A percentile compares a stretch with the other conserved stretches of the same genome.
phyloP scores from a whole-genome alignment of 148 eudicot species.

The Heliosperma pusillum region DNA sequence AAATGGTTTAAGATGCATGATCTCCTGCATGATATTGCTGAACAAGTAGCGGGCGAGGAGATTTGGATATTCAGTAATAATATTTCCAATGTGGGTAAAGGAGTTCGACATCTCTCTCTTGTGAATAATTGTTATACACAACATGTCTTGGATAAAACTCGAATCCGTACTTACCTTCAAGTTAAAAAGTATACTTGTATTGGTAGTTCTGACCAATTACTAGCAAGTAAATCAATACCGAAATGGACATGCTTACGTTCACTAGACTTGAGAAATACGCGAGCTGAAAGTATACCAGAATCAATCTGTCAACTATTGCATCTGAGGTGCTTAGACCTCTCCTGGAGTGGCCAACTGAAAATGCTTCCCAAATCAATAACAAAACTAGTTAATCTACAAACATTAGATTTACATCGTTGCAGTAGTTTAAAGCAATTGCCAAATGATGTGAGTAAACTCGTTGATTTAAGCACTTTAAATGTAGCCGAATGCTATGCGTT shows the following conservation, averaged over 20 bases:
- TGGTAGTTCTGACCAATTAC: not conserved
- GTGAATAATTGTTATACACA: slow-evolving; percentile 1
- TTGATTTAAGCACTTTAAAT: slow-evolving; percentile 3
- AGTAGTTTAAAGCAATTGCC: slow-evolving; percentile 13
- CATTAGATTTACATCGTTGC: slow-evolving; percentile 10
- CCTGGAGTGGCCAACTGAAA: slow-evolving; percentile 1
- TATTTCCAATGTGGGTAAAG: not conserved
- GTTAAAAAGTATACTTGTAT: not conserved
- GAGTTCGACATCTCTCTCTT: not conserved
- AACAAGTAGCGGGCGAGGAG: slow-evolving; percentile 4
- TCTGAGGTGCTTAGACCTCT: slow-evolving; percentile 19
- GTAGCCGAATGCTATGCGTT: not conserved
- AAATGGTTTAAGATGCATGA: slow-evolving; percentile 1
- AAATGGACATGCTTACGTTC: slow-evolving; percentile 17
- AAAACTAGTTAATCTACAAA: slow-evolving; percentile 25
- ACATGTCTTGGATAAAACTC: not conserved
- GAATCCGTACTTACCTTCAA: slow-evolving; percentile 10
- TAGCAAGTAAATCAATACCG: not conserved
- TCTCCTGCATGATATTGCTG: slow-evolving; percentile 12
- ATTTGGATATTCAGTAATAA: not conserved
- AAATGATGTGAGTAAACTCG: slow-evolving; percentile 5
- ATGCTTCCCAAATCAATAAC: slow-evolving; percentile 16
- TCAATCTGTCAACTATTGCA: slow-evolving; percentile 22
- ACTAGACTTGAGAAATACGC: not conserved
- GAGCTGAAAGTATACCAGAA: slow-evolving; percentile 11